phyloP scores from a whole-genome alignment of 2,329 filamentous ascomycete species.

The Leptosphaerulina australis region DNA sequence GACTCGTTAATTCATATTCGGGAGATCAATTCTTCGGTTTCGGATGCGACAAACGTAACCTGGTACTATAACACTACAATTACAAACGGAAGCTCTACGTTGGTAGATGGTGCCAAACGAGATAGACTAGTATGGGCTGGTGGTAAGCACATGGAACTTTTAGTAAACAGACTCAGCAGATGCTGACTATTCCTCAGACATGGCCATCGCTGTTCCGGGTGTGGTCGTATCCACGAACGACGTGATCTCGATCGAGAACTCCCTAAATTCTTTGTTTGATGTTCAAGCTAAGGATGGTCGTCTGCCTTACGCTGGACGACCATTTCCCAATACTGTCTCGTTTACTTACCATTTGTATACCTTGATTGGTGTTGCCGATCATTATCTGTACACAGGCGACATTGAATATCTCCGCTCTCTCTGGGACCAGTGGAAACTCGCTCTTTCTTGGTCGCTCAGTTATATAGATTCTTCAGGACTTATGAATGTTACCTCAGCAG shows the following conservation, averaged over 20 bases:
- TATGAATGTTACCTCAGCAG: conserved; percentile 54
- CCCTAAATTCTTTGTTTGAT: conserved; percentile 56
- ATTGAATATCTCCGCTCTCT: conserved; percentile 48
- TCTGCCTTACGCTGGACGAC: conserved; percentile 59
- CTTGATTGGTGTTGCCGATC: conserved; percentile 54
- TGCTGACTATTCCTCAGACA: conserved; percentile 50
- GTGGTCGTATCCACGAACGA: conserved; percentile 63
- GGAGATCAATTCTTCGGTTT: conserved; percentile 36
- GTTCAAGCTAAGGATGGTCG: conserved; percentile 53
- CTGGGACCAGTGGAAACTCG: conserved; percentile 55
- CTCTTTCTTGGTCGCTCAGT: conserved; percentile 50
- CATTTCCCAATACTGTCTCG: conserved; percentile 50
- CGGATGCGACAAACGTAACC: conserved; percentile 40
- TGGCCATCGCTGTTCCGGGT: conserved; percentile 62
- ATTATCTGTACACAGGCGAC: conserved; percentile 54
- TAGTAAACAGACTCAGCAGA: too few species aligned
- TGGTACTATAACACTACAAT: conserved; percentile 54
- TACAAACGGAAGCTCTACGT: conserved; percentile 45
- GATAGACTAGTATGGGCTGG: conserved; percentile 67
- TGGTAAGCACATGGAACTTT: conserved; percentile 21
- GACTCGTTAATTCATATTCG: conserved; percentile 46
- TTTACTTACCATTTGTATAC: conserved; percentile 64
- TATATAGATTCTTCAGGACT: conserved; percentile 53
- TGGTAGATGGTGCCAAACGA: conserved; percentile 63
- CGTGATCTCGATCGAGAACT: conserved; percentile 58